Conservation (phyloP, 78 protist species). For the Monosiga brevicollis region DNA sequence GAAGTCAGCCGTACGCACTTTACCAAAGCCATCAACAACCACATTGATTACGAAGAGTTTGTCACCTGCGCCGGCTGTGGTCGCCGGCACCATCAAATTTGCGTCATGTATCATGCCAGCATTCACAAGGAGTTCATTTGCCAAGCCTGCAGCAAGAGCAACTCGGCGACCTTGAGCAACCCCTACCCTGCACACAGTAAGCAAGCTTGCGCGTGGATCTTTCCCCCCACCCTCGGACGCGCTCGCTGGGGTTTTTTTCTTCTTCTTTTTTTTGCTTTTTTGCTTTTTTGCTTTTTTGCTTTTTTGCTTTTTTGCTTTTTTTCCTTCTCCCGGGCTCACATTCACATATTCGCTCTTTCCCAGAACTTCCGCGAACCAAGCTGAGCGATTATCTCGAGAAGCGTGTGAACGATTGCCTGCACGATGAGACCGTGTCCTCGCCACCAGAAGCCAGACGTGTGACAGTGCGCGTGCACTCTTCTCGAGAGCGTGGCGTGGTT, state of each 20-base stretch:
- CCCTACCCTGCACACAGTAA: too few relatives aligned
- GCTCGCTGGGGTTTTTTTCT: too few relatives aligned
- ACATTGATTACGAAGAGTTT: slow-evolving; percentile 3
- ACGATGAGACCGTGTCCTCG: background rate
- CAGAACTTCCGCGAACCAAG: background rate
- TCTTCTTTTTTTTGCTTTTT: too few relatives aligned
- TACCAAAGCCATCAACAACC: background rate
- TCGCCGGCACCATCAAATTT: background rate
- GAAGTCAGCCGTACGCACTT: background rate
- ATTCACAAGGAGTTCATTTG: background rate
- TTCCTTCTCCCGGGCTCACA: too few relatives aligned
- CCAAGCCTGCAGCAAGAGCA: too few relatives aligned
- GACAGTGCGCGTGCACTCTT: background rate
- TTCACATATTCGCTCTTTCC: too few relatives aligned
- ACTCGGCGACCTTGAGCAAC: too few relatives aligned
- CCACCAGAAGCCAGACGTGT: background rate
- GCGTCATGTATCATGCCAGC: background rate
- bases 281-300: too few relatives aligned
- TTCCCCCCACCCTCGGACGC: too few relatives aligned
- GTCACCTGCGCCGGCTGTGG: background rate
- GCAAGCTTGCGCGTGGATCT: too few relatives aligned
- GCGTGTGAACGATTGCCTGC: background rate
- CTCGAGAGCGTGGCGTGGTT: background rate
- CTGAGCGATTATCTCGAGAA: background rate
- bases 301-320: too few relatives aligned